phyloP scores from a whole-genome alignment of 495 filamentous ascomycete species.

The Alectoria sarmentosa region DNA sequence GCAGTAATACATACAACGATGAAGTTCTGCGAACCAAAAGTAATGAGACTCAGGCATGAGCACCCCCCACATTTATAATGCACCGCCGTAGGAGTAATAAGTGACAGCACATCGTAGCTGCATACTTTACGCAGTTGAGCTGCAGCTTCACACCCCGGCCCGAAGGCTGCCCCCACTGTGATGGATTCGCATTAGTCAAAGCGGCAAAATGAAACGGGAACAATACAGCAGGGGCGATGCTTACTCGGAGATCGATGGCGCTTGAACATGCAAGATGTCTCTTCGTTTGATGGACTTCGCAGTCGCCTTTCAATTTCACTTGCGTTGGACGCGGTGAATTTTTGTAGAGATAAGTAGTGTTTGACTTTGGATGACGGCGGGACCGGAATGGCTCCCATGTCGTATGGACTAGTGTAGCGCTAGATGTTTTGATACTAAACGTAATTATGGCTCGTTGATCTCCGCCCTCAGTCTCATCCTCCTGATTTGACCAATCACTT shows the following conservation, averaged over 20 bases:
- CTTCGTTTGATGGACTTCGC: no score
- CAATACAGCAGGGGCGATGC: not conserved
- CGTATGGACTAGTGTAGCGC: no score
- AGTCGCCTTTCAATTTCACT: no score
- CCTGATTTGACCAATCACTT: no score
- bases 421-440: no score
- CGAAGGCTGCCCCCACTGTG: not conserved
- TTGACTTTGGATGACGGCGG: no score
- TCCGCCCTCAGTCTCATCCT: no score
- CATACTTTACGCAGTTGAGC: not conserved
- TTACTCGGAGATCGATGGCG: no score
- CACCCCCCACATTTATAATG: not conserved
- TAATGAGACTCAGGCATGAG: not conserved
- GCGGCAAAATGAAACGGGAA: not conserved
- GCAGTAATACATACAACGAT: not conserved
- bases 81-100: not conserved
- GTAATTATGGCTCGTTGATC: no score
- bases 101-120: not conserved
- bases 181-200: not conserved
- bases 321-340: no score
- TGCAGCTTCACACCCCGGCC: not conserved
- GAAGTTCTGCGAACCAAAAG: not conserved
- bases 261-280: not conserved
- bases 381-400: no score
- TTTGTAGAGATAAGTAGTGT: no score